Evolutionary conservation across 768 basidiomycete species (phyloP), one percentile per base, ranked within the genome.

Genomic region (Termitomyces sp.): DNA sequence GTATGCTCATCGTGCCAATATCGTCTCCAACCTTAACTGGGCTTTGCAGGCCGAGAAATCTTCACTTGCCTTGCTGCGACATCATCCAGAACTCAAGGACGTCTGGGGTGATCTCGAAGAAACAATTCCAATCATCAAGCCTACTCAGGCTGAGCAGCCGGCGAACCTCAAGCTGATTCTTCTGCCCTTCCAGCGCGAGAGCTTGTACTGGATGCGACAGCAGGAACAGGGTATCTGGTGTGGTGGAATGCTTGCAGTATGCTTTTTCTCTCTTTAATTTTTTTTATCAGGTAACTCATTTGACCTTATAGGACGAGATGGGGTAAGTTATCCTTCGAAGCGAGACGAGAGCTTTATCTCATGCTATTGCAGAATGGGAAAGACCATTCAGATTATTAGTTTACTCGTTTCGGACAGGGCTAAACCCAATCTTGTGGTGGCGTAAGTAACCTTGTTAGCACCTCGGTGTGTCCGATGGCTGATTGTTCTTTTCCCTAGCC

Each of bases 341-440:
- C 8, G 12, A 30, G 27, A 26, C 12, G 7, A 14, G 20, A 39
- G 14, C 3, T 18, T 20, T 14, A 26, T 18, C 49, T 57, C 32
- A 65, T 26, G 60, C 22, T 62, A 61, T 40, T 9, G 37, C 62
- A 89, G 90, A 20, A 93, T 95, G 92, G 91, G 90, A 14, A 94
- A 95, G 73, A 99, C 96, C 0, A 98, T 99, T 58, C 97, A 99
- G 69, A 93, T 95, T 63, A 95, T 99, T 50, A 82, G 95, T 1
- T 79, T 98, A 39, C 79, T 99, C 37, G 84, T 95, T 5, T 85
- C 89, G 1, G 92, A 95, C 65, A 69, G 80, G 48, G 74, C 79
- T 59, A 89, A 84, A 68, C 94, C 95, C 2, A 96, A 95, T 63
- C 82, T 99, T 22, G 92, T 99, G 33, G 82, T 99, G 30, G 97